These are phyloP conservation scores for Aurinia saxatilis DNA, from an alignment of 345 rosid species.

Conservation along the genomic window DNA sequence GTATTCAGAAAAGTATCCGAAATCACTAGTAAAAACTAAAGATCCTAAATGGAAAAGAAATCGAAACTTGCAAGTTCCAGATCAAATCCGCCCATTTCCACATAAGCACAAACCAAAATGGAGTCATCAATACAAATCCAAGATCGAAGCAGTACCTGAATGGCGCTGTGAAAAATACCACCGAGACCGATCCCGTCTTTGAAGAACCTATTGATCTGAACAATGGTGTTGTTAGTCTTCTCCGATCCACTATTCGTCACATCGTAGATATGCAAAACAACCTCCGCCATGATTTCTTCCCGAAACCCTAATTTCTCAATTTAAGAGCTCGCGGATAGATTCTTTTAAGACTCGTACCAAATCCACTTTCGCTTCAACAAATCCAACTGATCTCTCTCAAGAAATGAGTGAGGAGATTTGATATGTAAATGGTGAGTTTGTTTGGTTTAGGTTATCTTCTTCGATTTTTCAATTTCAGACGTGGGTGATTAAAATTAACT, in stretches of 20 bases:
- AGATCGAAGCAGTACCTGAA: constrained; percentile 47
- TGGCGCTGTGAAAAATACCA: constrained; percentile 83
- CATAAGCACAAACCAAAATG: too few species aligned
- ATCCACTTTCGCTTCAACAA: neutral
- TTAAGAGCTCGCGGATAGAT: constrained; percentile 8
- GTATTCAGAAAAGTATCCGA: neutral
- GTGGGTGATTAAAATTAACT: constrained; percentile 12
- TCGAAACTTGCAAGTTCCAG: neutral
- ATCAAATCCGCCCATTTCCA: too few species aligned
- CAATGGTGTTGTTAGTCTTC: constrained; percentile 83
- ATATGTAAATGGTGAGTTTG: neutral
- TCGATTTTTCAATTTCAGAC: constrained; percentile 5
- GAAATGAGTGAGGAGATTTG: neutral
- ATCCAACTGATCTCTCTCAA: neutral
- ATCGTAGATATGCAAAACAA: constrained; percentile 75
- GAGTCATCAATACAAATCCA: too few species aligned
- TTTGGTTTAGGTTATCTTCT: neutral
- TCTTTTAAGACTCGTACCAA: constrained; percentile 12
- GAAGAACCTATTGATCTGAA: constrained; percentile 93
- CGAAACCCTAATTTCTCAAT: constrained; percentile 31
- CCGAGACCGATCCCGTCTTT: constrained; percentile 92
- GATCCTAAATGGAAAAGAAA: neutral
- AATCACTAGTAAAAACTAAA: neutral
- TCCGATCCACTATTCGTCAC: constrained; percentile 98
- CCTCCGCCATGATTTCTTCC: constrained; percentile 55